Base-by-base conservation (phyloP, 495 filamentous ascomycete genomes). In the Aspergillus baeticus region DNA sequence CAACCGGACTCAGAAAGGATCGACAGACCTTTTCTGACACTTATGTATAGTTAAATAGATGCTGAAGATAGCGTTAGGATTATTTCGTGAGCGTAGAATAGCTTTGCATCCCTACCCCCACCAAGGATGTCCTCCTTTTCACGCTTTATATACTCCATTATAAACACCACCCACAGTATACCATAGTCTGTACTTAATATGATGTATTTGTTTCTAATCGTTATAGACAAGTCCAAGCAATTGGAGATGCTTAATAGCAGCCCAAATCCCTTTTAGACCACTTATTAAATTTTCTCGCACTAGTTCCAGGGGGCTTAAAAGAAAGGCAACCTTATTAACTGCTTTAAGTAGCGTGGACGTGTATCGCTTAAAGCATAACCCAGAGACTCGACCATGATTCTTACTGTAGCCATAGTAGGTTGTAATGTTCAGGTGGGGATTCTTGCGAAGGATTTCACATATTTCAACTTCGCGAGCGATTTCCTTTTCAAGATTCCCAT, bases 351-450 rank as follows among this genome's bases (percentile, higher is more conserved):
- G 35, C 15, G 63, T 73, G 54, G 60, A 65, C 47, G 58, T 63
- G 62, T 72, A 74, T 50, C 63, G 60, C 43, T 73, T 72, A 52
- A 77, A 71, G 45, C 69, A 71, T 26, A 75, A 35, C 8, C 69
- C 67, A 44, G 69, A 70, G 41, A 77, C 70, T 56, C 64, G 63
- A 53, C 68, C 66, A 10, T 63, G 43, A 35, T 50, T 62, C 36
- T 69, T 61, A 10, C 60, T 54, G 55, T 59, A 74, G 18, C 63
- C 68, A 51, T 71, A 69, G 54, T 76, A 75, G 31, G 54, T 49
- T 38, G 73, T 61, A 45, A 74, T 73, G 51, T 72, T 69, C 14
- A 65, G 72, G 54, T 77, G 69, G 18, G 73, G 71, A 44, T 70
- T 66, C 50, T 43, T 22, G 55, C 70, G 42, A 35, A 72, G 69